A percentile compares a stretch with the other conserved stretches of the same genome.
These are phyloP conservation scores for Collybiopsis confluens DNA, from an alignment of 768 basidiomycete species.

Conservation along the genomic window DNA sequence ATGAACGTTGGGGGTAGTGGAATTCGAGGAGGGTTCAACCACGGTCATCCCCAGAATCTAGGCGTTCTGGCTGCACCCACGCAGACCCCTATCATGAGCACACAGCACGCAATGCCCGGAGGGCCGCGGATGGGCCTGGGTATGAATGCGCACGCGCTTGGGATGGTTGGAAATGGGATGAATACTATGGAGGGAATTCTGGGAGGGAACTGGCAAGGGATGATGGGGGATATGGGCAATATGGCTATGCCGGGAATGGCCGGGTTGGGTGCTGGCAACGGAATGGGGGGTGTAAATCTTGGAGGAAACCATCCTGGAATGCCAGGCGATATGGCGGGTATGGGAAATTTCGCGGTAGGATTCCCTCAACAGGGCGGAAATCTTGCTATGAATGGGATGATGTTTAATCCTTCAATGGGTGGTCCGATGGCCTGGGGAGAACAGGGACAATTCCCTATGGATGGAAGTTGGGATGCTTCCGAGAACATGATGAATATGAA, in stretches of 20 bases:
- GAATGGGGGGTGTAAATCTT: slow-evolving; percentile 10
- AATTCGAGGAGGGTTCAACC: slow-evolving; percentile 8
- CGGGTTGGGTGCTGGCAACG: slow-evolving; percentile 7
- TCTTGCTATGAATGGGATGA: slow-evolving; percentile 1
- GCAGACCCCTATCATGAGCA: slow-evolving; percentile 18
- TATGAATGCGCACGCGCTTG: slow-evolving; percentile 7
- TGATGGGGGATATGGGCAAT: background rate
- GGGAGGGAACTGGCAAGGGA: background rate
- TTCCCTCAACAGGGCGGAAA: background rate
- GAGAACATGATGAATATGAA: slow-evolving; percentile 8
- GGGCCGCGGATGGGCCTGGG: slow-evolving; percentile 9
- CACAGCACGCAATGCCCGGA: slow-evolving; percentile 4
- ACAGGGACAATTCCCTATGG: slow-evolving; percentile 4
- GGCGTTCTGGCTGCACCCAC: background rate
- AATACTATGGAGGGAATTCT: slow-evolving; percentile 15
- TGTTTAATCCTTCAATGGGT: slow-evolving; percentile 4
- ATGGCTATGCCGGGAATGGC: slow-evolving; percentile 9
- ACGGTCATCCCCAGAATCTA: background rate
- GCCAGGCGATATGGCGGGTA: slow-evolving; percentile 1
- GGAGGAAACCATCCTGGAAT: slow-evolving; percentile 21
- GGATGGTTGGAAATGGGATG: slow-evolving; percentile 13
- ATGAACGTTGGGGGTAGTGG: slow-evolving; percentile 14
- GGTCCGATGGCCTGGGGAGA: slow-evolving; percentile 6
- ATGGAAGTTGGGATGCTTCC: slow-evolving; percentile 3
- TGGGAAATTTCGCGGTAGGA: background rate